Evolutionary conservation across 768 basidiomycete genomes (phyloP).

Genomic region (Auriscalpium orientale): DNA sequence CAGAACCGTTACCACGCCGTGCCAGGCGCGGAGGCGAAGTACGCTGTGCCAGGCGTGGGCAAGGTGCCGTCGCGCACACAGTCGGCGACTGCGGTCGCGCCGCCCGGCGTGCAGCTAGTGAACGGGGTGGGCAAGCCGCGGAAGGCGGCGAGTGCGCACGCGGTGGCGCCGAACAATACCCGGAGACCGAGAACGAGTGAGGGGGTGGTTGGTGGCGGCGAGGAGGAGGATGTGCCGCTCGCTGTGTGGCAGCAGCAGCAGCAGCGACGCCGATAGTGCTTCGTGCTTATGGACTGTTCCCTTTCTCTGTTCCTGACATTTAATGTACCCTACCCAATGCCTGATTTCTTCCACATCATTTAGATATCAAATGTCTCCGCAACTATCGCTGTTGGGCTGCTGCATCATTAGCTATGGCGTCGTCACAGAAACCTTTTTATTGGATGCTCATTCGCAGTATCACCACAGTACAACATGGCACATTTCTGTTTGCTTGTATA

Average conservation of each 20-base stretch:
- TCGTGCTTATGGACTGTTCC: neutral
- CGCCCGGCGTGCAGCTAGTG: conserved; percentile 19
- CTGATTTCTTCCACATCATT: neutral
- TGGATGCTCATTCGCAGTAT: neutral
- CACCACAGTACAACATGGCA: neutral
- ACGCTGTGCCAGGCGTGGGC: neutral
- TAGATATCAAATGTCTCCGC: neutral
- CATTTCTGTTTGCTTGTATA: neutral
- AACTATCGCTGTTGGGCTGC: neutral
- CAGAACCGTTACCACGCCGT: neutral
- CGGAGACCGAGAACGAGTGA: conserved; percentile 37
- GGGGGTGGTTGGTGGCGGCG: conserved; percentile 27
- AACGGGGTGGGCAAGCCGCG: conserved; percentile 47
- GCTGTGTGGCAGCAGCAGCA: conserved; percentile 63
- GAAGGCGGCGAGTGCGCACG: conserved; percentile 64
- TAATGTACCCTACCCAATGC: neutral
- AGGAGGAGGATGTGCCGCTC: conserved; percentile 77
- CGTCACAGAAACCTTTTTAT: neutral
- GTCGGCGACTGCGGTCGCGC: conserved; percentile 53
- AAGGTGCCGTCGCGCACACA: conserved; percentile 57
- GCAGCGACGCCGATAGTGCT: conserved; percentile 48
- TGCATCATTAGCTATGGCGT: neutral
- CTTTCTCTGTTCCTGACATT: neutral
- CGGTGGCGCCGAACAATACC: conserved; percentile 32
- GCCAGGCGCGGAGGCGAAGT: neutral